A percentile compares a stretch with the other conserved stretches of the same genome.
phyloP scores from a whole-genome alignment of 768 basidiomycete genomes.

The Pisolithus microcarpus region DNA sequence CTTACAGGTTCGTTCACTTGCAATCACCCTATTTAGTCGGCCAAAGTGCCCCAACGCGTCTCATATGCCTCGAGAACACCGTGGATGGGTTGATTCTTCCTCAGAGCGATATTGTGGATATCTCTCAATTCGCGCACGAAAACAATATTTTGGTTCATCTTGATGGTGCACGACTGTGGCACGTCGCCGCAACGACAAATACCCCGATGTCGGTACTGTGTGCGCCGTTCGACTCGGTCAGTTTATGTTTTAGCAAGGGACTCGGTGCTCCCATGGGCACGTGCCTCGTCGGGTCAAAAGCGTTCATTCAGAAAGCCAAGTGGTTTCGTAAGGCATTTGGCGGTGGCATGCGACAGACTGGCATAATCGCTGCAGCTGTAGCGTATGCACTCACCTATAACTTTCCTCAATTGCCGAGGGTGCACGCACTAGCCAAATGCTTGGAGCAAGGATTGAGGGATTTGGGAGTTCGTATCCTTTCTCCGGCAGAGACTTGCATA shows the following conservation, averaged over 20 bases:
- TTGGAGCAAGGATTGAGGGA: conserved; percentile 66
- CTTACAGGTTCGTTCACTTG: background rate
- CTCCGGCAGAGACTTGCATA: conserved; percentile 84
- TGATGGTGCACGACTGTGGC: conserved; percentile 94
- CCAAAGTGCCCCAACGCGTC: conserved; percentile 67
- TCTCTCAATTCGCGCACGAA: conserved; percentile 66
- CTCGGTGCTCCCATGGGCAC: conserved; percentile 82
- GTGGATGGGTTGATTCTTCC: conserved; percentile 89
- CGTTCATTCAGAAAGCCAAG: conserved; percentile 76
- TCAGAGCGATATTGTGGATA: conserved; percentile 78
- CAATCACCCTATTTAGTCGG: conserved; percentile 11
- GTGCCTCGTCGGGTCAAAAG: conserved; percentile 72
- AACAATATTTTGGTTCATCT: conserved; percentile 77
- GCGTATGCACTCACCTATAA: conserved; percentile 86
- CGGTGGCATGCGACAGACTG: conserved; percentile 92
- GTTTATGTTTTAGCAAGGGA: conserved; percentile 95
- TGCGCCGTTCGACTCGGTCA: conserved; percentile 86
- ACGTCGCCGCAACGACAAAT: conserved; percentile 72
- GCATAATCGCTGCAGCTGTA: conserved; percentile 72
- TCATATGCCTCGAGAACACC: conserved; percentile 91
- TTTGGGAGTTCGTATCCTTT: conserved; percentile 66
- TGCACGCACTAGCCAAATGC: conserved; percentile 65
- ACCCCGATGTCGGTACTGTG: conserved; percentile 68
- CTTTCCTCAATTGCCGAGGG: conserved; percentile 64
- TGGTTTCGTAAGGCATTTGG: conserved; percentile 94